Evolutionary conservation across 352 stramenopile genomes (phyloP).

Genomic region (Pythium aphanidermatum): DNA sequence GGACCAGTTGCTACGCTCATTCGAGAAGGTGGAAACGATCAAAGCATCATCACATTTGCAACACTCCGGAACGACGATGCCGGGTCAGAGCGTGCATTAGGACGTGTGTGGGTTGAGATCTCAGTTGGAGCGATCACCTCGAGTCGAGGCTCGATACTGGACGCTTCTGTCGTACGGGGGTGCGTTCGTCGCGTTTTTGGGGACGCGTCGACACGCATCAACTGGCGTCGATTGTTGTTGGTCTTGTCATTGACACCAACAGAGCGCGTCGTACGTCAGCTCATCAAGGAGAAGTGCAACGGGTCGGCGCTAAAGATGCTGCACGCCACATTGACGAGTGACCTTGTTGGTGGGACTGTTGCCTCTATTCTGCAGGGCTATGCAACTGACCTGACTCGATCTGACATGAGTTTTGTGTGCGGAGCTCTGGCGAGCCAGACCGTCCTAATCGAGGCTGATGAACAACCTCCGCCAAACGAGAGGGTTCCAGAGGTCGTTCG

Average conservation of each 20-base stretch:
- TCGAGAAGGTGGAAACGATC: neutral
- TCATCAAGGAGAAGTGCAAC: neutral
- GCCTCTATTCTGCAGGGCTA: too few relatives aligned
- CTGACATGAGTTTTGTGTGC: too few relatives aligned
- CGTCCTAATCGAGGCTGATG: neutral
- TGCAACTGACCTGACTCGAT: too few relatives aligned
- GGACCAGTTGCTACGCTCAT: neutral
- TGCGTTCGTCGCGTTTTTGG: neutral
- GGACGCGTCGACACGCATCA: neutral
- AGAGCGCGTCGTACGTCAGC: slow-evolving; percentile 12
- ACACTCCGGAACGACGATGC: too few relatives aligned
- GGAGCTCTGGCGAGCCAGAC: too few relatives aligned
- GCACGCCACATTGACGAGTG: too few relatives aligned
- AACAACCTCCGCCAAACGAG: neutral
- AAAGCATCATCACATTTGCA: too few relatives aligned
- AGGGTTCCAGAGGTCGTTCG: neutral
- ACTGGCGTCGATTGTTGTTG: slow-evolving; percentile 21
- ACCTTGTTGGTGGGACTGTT: too few relatives aligned
- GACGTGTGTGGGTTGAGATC: slow-evolving; percentile 9
- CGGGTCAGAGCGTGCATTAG: neutral
- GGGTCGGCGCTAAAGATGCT: too few relatives aligned
- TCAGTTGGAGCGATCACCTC: neutral
- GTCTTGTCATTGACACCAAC: slow-evolving; percentile 15
- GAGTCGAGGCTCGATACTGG: too few relatives aligned
- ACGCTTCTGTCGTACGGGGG: neutral